A percentile compares a stretch with the other conserved stretches of the same genome.
Evolutionary conservation across 139 green algal genomes (phyloP).

Genomic region (Nannochloris sp.): DNA sequence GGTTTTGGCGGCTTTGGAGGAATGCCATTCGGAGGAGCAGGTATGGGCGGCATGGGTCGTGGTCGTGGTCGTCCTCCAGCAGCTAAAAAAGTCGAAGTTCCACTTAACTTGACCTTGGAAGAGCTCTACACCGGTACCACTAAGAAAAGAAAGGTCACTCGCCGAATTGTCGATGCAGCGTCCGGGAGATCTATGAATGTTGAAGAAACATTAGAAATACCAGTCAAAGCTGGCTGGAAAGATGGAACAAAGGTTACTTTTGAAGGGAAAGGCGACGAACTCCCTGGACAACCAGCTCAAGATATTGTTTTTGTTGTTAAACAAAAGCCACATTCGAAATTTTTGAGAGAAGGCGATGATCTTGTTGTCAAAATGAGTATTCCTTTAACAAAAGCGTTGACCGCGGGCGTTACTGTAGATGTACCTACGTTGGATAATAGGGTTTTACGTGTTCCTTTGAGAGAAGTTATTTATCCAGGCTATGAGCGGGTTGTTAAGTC

Average conservation of each 20-base stretch:
- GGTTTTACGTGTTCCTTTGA: slow-evolving; percentile 38
- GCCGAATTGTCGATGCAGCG: slow-evolving; percentile 24
- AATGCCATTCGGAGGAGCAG: slow-evolving; percentile 9
- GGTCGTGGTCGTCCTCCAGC: neutral
- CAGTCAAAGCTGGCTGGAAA: slow-evolving; percentile 89
- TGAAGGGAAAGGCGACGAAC: slow-evolving; percentile 74
- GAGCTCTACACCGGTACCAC: slow-evolving; percentile 50
- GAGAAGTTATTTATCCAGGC: slow-evolving; percentile 20
- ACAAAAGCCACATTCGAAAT: slow-evolving; percentile 65
- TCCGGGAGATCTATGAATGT: slow-evolving; percentile 24
- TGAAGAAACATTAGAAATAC: slow-evolving; percentile 81
- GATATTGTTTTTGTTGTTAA: slow-evolving; percentile 88
- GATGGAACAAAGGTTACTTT: slow-evolving; percentile 90
- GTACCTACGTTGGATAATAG: slow-evolving; percentile 48
- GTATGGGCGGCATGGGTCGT: slow-evolving; percentile 1
- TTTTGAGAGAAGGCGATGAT: slow-evolving; percentile 76
- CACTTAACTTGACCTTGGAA: slow-evolving; percentile 26
- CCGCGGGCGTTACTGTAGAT: slow-evolving; percentile 30
- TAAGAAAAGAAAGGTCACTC: slow-evolving; percentile 52
- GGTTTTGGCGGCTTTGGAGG: slow-evolving; percentile 15
- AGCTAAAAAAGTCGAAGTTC: slow-evolving; percentile 28
- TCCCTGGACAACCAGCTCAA: slow-evolving; percentile 52
- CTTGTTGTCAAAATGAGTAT: slow-evolving; percentile 43
- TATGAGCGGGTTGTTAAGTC: slow-evolving; percentile 17
- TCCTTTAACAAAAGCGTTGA: slow-evolving; percentile 23